Evolutionary conservation across 1,284 basidiomycete species (phyloP).

Genomic region (Sphaerobolus stellatus): DNA sequence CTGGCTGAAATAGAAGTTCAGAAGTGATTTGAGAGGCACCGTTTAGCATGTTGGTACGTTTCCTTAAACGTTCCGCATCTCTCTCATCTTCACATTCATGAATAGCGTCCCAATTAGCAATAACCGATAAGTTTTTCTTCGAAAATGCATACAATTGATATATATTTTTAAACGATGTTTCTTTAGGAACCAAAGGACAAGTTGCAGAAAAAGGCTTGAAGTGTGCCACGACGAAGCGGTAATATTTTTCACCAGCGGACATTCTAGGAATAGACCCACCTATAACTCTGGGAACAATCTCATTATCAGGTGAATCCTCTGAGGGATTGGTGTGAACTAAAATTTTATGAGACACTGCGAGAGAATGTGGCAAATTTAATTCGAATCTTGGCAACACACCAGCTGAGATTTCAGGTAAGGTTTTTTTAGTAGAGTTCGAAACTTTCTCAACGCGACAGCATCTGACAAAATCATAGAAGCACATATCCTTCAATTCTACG

Average conservation of each 20-base stretch:
- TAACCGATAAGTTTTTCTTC: conserved; percentile 10
- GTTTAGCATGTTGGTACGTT: neutral
- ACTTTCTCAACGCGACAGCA: neutral
- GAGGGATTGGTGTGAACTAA: neutral
- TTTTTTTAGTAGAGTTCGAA: neutral
- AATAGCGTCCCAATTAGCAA: conserved; percentile 32
- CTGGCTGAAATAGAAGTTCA: neutral
- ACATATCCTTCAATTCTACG: neutral
- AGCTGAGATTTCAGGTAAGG: no score
- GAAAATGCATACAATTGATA: conserved; percentile 19
- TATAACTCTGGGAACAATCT: conserved; percentile 18
- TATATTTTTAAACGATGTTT: neutral
- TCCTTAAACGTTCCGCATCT: conserved; percentile 27
- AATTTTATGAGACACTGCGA: neutral
- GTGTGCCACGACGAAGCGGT: conserved; percentile 23
- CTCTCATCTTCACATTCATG: conserved; percentile 34
- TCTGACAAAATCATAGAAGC: neutral
- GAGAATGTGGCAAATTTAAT: neutral
- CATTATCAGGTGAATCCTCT: neutral
- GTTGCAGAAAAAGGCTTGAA: conserved; percentile 27
- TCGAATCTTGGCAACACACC: neutral
- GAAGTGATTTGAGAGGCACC: neutral
- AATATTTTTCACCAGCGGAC: conserved; percentile 12
- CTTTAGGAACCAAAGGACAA: neutral
- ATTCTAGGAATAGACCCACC: conserved; percentile 26